Percentiles rank a stretch among this genome's conserved stretches.
phyloP scores from a whole-genome alignment of 2,329 filamentous ascomycete genomes.

The Lachnellula cervina region DNA sequence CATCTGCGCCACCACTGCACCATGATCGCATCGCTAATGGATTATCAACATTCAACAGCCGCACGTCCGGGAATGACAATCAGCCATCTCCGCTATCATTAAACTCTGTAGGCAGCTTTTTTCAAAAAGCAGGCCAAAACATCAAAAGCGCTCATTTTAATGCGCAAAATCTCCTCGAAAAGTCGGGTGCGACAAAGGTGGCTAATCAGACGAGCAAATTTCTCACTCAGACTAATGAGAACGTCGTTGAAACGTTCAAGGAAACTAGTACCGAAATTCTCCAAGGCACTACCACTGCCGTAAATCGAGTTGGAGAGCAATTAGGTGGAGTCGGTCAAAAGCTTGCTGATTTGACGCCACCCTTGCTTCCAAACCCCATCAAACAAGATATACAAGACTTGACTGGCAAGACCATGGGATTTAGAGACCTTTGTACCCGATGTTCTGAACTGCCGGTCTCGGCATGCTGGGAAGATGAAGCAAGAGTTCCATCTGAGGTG shows the following conservation, averaged over 20 bases:
- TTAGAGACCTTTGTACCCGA: not conserved
- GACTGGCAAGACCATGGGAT: not conserved
- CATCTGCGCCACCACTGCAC: no score
- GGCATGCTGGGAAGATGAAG: slow-evolving; percentile 4
- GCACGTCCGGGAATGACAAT: no score
- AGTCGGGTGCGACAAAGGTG: not conserved
- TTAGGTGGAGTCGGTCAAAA: slow-evolving; percentile 1
- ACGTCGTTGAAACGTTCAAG: not conserved
- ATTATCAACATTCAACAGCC: no score
- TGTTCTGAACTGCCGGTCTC: slow-evolving; percentile 1
- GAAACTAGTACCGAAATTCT: not conserved
- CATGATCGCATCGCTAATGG: no score
- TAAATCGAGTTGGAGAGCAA: slow-evolving; percentile 1
- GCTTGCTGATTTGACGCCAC: not conserved
- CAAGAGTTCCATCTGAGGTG: not conserved
- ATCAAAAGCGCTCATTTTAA: no score
- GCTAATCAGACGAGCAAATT: slow-evolving; percentile 1
- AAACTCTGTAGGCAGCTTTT: no score
- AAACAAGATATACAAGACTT: slow-evolving; percentile 2
- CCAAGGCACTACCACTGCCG: not conserved
- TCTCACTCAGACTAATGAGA: not conserved
- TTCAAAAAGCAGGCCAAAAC: no score
- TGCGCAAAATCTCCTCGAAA: no score
- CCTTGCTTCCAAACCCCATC: not conserved
- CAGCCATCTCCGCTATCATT: no score